Percentiles rank a stretch among this genome's conserved stretches.
Conservation (phyloP, 2,329 filamentous ascomycete genomes). For the Rhynchosporium secalis region DNA sequence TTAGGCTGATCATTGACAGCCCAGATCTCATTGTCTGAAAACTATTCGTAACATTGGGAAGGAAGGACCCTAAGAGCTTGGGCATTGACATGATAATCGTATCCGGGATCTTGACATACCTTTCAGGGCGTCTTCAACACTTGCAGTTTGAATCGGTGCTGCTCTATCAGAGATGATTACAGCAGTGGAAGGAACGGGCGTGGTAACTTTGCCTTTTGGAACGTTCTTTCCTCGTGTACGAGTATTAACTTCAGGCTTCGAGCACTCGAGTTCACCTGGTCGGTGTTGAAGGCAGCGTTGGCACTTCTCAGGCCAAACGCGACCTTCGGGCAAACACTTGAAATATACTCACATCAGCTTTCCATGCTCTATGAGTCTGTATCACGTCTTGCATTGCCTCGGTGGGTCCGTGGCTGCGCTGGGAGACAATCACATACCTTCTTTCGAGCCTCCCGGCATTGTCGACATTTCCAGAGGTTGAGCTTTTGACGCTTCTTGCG, state of each 20-base stretch:
- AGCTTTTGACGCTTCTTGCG: constrained; percentile 23
- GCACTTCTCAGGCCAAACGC: constrained; percentile 26
- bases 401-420: neutral
- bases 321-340: constrained; percentile 23
- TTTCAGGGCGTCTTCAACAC: constrained; percentile 12
- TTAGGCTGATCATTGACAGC: neutral
- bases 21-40: neutral
- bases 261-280: constrained; percentile 22
- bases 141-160: constrained; percentile 7
- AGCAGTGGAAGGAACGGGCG: constrained; percentile 6
- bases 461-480: constrained; percentile 26
- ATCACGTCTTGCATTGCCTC: neutral
- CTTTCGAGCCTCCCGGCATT: constrained; percentile 26
- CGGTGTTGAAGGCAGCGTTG: constrained; percentile 22
- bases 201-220: constrained; percentile 9
- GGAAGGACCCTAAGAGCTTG: too few species aligned
- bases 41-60: neutral
- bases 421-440: constrained; percentile 15
- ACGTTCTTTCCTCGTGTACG: constrained; percentile 21
- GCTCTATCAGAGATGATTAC: constrained; percentile 5
- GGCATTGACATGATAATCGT: too few species aligned
- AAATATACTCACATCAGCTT: constrained; percentile 10
- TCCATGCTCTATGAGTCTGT: neutral
- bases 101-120: neutral
- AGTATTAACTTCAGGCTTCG: constrained; percentile 21